Percentiles rank a stretch among this genome's conserved stretches.
Evolutionary conservation across 768 basidiomycete genomes (phyloP).

Genomic region (Rubroboletus pulcherrimus): DNA sequence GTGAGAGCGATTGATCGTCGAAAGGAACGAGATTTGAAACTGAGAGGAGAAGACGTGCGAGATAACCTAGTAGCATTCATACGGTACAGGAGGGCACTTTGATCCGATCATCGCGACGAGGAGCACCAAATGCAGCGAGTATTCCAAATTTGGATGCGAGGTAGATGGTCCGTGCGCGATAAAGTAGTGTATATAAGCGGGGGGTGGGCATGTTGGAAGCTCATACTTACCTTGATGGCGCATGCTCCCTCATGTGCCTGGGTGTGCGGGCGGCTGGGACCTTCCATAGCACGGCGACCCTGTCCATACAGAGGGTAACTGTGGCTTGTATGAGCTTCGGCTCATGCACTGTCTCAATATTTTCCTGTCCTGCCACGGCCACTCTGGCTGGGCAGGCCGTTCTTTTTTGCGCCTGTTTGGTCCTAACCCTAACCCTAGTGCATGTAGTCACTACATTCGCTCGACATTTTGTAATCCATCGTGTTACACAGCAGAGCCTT

Average conservation of each 20-base stretch:
- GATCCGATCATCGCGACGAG: constrained; percentile 19
- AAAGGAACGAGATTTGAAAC: constrained; percentile 58
- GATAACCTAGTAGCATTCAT: constrained; percentile 77
- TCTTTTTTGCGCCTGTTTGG: constrained; percentile 30
- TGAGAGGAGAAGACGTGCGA: constrained; percentile 70
- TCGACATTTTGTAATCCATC: background rate
- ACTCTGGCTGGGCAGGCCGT: constrained; percentile 48
- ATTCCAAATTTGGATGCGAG: background rate
- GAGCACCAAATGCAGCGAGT: too few species aligned
- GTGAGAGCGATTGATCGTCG: constrained; percentile 65
- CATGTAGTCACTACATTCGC: background rate
- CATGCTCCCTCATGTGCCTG: constrained; percentile 48
- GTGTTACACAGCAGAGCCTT: background rate
- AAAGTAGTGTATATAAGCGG: constrained; percentile 26
- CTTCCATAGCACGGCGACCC: constrained; percentile 70
- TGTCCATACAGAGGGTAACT: constrained; percentile 58
- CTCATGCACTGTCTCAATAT: constrained; percentile 79
- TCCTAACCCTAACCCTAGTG: constrained; percentile 47
- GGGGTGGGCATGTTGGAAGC: background rate
- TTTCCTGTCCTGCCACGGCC: constrained; percentile 68
- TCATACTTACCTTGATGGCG: constrained; percentile 69
- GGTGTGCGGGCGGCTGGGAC: constrained; percentile 52
- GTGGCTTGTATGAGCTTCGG: constrained; percentile 66
- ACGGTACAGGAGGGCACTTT: constrained; percentile 60
- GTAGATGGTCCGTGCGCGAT: constrained; percentile 30